Evolutionary conservation across 2,329 filamentous ascomycete genomes (phyloP).

Genomic region (Didymella exigua): DNA sequence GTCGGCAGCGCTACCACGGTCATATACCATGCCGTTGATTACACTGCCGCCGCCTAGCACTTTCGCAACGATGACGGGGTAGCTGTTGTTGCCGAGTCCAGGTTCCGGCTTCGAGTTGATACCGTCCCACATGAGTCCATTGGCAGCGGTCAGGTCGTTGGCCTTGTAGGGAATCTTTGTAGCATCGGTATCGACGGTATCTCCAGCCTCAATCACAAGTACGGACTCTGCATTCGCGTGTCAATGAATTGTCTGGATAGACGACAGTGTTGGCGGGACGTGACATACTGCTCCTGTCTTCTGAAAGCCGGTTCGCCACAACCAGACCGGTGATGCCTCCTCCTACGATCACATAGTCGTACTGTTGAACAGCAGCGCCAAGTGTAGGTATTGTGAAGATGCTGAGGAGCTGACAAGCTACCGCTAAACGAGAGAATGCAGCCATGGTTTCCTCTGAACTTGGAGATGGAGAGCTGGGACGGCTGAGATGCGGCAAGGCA

Average conservation of each 20-base stretch:
- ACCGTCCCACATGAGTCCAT: conserved; percentile 28
- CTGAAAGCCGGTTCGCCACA: conserved; percentile 35
- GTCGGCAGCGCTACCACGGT: conserved; percentile 40
- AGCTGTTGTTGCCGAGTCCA: conserved; percentile 27
- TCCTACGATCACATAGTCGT: conserved; percentile 43
- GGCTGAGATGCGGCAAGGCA: background rate
- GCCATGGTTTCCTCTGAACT: background rate
- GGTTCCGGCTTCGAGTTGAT: conserved; percentile 29
- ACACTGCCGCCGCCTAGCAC: conserved; percentile 36
- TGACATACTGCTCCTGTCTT: conserved; percentile 30
- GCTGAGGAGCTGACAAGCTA: conserved; percentile 30
- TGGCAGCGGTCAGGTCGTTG: conserved; percentile 26
- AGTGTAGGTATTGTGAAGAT: conserved; percentile 23
- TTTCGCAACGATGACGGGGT: conserved; percentile 29
- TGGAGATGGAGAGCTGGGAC: too few species aligned
- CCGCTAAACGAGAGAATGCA: conserved; percentile 32
- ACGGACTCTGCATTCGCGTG: conserved; percentile 25
- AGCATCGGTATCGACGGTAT: conserved; percentile 1
- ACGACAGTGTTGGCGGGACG: background rate
- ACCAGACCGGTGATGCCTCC: conserved; percentile 37
- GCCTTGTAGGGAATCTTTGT: conserved; percentile 32
- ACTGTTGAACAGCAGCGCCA: conserved; percentile 17
- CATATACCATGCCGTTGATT: conserved; percentile 48
- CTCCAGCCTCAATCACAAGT: conserved; percentile 3
- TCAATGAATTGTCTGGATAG: background rate